Evolutionary conservation across 495 filamentous ascomycete species (phyloP), one percentile per base, ranked within the genome.

Genomic region (Thozetella sp.): DNA sequence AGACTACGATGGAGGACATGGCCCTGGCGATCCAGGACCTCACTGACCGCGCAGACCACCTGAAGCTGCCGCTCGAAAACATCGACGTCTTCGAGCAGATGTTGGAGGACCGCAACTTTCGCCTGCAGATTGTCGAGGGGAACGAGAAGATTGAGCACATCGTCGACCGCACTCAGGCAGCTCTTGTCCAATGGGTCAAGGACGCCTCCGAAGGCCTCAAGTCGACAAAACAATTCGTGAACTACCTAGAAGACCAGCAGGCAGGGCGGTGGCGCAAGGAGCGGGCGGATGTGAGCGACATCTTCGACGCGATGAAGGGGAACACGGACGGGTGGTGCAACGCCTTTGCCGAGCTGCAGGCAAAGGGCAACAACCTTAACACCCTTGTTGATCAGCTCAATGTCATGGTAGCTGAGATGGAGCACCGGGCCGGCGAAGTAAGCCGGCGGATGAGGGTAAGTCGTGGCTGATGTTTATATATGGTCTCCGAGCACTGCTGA

Each of bases 121-220:
- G 95, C 22, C 71, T 85, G 22, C 83, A 92, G 55, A 92, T 98
- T 45, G 76, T 97, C 22, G 83, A 88, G 50, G 93, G 94, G 51
- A 97, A 98, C 68, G 89, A 92, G 67, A 90, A 89, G 70, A 96
- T 99, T 57, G 92, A 97, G 66, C 89, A 93, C 72, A 91, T 97
- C 60, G 85, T 96, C 60, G 84, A 85, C 51, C 83, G 93, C 51
- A 96, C 93, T 22, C 85, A 87, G 1, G 70, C 78, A 10, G 83
- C 90, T 13, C 88, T 97, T 72, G 85, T 90, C 25, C 90, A 92
- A 63, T 81, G 87, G 2, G 73, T 93, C 22, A 82, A 88, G 63
- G 96, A 99, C 72, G 81, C 96, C 22, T 73, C 81, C 46, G 90
- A 93, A 61, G 93, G 91, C 3, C 77, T 93, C 37, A 83, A 86